phyloP scores from a whole-genome alignment of 352 stramenopile species.

The Globisporangium takayamanum region DNA sequence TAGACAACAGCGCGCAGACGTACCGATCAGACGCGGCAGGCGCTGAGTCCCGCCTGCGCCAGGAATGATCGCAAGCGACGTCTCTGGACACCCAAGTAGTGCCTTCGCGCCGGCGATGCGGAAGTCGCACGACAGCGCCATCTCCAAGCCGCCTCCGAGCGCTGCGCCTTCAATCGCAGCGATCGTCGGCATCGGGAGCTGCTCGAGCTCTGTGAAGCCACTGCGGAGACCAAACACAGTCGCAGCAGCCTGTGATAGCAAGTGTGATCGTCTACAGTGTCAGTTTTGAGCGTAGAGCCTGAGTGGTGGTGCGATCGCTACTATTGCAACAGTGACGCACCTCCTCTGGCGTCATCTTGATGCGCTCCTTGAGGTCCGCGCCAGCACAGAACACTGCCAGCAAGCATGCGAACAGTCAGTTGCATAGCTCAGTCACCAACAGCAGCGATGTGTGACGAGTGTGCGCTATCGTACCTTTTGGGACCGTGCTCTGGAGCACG shows the following conservation, averaged over 20 bases:
- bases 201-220: conserved; percentile 80
- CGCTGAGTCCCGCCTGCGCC: conserved; percentile 91
- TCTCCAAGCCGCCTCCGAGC: conserved; percentile 88
- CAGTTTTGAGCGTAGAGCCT: not conserved
- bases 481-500: conserved; percentile 65
- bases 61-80: conserved; percentile 89
- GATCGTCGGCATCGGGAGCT: conserved; percentile 91
- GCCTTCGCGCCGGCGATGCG: conserved; percentile 85
- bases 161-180: conserved; percentile 89
- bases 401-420: not conserved
- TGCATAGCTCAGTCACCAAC: not conserved
- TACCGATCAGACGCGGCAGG: conserved; percentile 87
- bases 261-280: not conserved
- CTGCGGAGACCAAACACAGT: conserved; percentile 72
- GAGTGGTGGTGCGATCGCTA: not conserved
- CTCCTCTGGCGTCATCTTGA: conserved; percentile 83
- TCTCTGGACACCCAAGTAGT: conserved; percentile 88
- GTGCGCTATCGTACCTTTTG: conserved; percentile 25
- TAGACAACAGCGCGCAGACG: not conserved
- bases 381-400: conserved; percentile 82
- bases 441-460: not conserved
- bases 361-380: conserved; percentile 87
- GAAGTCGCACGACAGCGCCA: conserved; percentile 91
- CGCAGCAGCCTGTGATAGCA: conserved; percentile 28
- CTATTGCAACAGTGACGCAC: conserved; percentile 17